Conservation (phyloP, 768 basidiomycete genomes). For the Boletales sp. region DNA sequence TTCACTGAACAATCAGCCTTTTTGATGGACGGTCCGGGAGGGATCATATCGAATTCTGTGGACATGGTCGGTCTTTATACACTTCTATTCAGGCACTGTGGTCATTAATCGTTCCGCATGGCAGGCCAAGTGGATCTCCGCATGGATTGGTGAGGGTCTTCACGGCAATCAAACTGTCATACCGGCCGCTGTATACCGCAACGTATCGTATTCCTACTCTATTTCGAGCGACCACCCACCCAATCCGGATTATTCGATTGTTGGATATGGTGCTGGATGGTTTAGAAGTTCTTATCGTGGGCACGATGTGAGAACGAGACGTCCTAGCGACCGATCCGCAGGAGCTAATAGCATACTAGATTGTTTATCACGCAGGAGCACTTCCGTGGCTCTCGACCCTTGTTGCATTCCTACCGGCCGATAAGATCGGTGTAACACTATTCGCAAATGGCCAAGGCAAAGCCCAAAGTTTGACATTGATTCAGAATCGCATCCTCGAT, state of each 20-base stretch:
- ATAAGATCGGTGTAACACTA: constrained; percentile 34
- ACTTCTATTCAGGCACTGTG: background rate
- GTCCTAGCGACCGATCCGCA: background rate
- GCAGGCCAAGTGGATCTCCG: constrained; percentile 39
- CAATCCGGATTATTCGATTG: constrained; percentile 24
- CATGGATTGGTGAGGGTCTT: constrained; percentile 34
- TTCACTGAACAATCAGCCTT: constrained; percentile 24
- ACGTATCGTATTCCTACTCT: constrained; percentile 30
- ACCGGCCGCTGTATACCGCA: constrained; percentile 27
- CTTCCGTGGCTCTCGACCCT: constrained; percentile 33
- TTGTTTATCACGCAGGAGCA: constrained; percentile 33
- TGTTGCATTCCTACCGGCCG: constrained; percentile 33
- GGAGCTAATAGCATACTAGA: constrained; percentile 18
- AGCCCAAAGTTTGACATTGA: constrained; percentile 4
- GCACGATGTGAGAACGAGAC: constrained; percentile 32
- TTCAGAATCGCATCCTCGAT: constrained; percentile 21
- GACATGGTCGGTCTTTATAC: constrained; percentile 36
- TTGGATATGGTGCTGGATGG: constrained; percentile 45
- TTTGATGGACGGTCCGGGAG: constrained; percentile 37
- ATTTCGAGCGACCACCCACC: constrained; percentile 13
- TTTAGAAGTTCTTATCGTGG: constrained; percentile 35
- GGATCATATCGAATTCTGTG: constrained; percentile 39
- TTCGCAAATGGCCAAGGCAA: constrained; percentile 32
- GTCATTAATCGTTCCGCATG: background rate
- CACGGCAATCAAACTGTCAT: constrained; percentile 31